phyloP scores from a whole-genome alignment of 108 stramenopile species.

The Cyclostephanos tholiformis region DNA sequence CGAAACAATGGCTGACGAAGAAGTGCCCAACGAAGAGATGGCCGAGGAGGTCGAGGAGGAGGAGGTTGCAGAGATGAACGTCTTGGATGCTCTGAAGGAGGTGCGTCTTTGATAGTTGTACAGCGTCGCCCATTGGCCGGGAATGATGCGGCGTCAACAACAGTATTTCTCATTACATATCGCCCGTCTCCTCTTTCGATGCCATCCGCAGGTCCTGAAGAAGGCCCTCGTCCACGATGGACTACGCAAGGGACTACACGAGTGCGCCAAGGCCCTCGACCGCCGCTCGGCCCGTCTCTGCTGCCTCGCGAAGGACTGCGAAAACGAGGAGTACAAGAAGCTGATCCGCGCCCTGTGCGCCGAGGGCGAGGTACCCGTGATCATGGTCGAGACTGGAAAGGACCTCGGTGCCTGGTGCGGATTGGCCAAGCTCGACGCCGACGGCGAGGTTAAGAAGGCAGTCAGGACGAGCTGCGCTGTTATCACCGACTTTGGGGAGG shows the following conservation, averaged over 20 bases:
- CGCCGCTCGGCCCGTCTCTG: slow-evolving; percentile 96
- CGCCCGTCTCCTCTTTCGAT: slow-evolving; percentile 1
- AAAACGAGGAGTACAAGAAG: slow-evolving; percentile 98
- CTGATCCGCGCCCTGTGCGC: slow-evolving; percentile 98
- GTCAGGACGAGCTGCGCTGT: slow-evolving; percentile 96
- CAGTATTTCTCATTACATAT: slow-evolving; percentile 10
- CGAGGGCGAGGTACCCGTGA: slow-evolving; percentile 96
- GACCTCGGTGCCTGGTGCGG: slow-evolving; percentile 98
- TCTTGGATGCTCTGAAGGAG: slow-evolving; percentile 97
- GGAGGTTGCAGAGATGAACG: slow-evolving; percentile 94
- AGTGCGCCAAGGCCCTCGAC: slow-evolving; percentile 99
- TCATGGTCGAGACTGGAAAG: slow-evolving; percentile 96
- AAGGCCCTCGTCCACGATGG: slow-evolving; percentile 98
- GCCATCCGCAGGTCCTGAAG: slow-evolving; percentile 81
- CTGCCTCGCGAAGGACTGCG: slow-evolving; percentile 99
- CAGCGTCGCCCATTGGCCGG: background rate
- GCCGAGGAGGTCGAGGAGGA: slow-evolving; percentile 62
- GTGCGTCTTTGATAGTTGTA: slow-evolving; percentile 52
- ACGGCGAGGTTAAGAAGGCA: slow-evolving; percentile 96
- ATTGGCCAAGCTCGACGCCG: slow-evolving; percentile 96
- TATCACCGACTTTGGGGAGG: slow-evolving; percentile 99
- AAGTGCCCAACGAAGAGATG: slow-evolving; percentile 75
- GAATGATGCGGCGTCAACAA: no score
- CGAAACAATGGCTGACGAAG: slow-evolving; percentile 79
- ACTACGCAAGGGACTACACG: slow-evolving; percentile 98